These are phyloP conservation scores for Phytophthora litchii DNA, from an alignment of 352 stramenopile genomes.

Conservation along the genomic window DNA sequence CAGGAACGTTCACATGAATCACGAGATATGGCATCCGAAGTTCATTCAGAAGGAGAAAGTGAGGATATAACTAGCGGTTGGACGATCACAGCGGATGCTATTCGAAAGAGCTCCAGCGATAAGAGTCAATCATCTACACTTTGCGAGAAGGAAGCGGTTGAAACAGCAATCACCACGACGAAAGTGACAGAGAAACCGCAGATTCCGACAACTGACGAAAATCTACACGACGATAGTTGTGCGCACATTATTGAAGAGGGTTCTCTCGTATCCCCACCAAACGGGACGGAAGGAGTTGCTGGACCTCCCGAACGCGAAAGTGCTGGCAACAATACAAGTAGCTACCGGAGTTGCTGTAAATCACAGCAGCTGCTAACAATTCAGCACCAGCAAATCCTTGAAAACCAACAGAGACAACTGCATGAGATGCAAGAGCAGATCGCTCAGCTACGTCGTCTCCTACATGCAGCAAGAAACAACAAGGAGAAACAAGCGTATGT, in stretches of 20 bases:
- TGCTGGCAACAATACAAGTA: conserved; percentile 16
- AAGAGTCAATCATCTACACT: conserved; percentile 7
- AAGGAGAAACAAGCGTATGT: conserved; percentile 23
- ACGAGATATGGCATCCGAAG: not conserved
- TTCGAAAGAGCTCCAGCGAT: conserved; percentile 10
- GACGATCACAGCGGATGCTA: conserved; percentile 30
- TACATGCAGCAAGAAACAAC: conserved; percentile 36
- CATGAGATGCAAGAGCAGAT: conserved; percentile 82
- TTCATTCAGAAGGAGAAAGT: conserved; percentile 16
- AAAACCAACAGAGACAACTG: conserved; percentile 75
- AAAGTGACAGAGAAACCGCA: conserved; percentile 6
- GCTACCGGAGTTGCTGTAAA: conserved; percentile 58
- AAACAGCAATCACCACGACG: not conserved
- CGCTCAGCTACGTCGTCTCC: conserved; percentile 47
- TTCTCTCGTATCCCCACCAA: conserved; percentile 3
- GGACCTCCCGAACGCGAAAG: conserved; percentile 6
- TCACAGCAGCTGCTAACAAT: conserved; percentile 70
- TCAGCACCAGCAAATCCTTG: conserved; percentile 79
- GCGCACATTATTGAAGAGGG: conserved; percentile 1
- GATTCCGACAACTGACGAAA: conserved; percentile 2
- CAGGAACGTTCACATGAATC: not conserved
- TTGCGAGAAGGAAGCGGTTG: conserved; percentile 8
- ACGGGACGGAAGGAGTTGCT: conserved; percentile 6
- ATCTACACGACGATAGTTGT: conserved; percentile 9
- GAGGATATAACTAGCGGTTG: conserved; percentile 27